Base-by-base conservation (phyloP, 2,329 filamentous ascomycete species). In the Furcasterigmium furcatum region DNA sequence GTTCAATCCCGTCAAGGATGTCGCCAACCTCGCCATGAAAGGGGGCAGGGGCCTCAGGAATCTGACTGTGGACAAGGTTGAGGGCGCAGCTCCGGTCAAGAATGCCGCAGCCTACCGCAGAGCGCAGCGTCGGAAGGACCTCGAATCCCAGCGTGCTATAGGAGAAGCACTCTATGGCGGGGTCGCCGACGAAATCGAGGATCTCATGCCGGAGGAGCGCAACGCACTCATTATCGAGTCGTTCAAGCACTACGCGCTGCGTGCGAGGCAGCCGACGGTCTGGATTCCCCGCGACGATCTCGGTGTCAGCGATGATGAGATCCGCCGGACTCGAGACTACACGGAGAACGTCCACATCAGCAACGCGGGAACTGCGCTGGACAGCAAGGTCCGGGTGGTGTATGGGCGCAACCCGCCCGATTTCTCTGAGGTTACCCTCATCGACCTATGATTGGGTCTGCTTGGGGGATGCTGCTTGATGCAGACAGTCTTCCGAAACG, bases 241-340 rank as follows among this genome's bases (percentile, higher is more conserved):
- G 1, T 99, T 99, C 66, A 85, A 91, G 67, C 94, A 99, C 60
- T 85, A 84, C 27, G 94, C 94, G 1, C 74, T 96, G 30, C 83
- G 94, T 9, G 88, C 91, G 2, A 81, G 87, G 43, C 79, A 91
- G 44, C 94, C 94, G 0, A 89, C 88, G 0, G 84, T 99, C 21
- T 99, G 94, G 94, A 88, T 99, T 38, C 94, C 94, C 0, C 82
- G 86, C 10, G 94, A 99, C 59, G 87, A 94, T 54, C 67, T 97
- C 5, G 94, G 94, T 5, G 80, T 99, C 46, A 91, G 88, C 53
- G 90, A 95, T 56, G 92, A 97, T 55, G 94, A 99, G 70, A 86
- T 97, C 38, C 76, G 77, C 58, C 77, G 88, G 29, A 96, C 91
- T 7, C 78, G 84, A 52, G 74, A 77, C 40, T 87, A 91, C 62